A percentile compares a stretch with the other conserved stretches of the same genome.
These are phyloP conservation scores for Trichoderma sp. DNA, from an alignment of 2,329 filamentous ascomycete genomes.

Conservation along the genomic window DNA sequence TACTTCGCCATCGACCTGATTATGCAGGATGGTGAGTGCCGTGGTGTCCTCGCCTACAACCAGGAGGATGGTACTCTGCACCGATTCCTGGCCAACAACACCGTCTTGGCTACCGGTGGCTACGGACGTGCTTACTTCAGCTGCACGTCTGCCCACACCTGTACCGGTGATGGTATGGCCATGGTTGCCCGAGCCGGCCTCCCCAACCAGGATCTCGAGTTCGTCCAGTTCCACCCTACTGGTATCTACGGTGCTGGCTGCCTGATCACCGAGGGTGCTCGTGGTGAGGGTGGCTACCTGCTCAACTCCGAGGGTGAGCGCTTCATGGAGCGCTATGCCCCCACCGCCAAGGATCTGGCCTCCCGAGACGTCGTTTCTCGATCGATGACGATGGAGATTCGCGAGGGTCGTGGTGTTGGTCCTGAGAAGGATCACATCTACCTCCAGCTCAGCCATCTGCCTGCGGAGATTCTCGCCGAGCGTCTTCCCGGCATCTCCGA, in stretches of 20 bases:
- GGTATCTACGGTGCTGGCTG: constrained; percentile 98
- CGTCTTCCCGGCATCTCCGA: constrained; percentile 98
- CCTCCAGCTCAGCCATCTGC: constrained; percentile 95
- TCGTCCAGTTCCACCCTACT: constrained; percentile 98
- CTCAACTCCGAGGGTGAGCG: constrained; percentile 97
- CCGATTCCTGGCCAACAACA: constrained; percentile 95
- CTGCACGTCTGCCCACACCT: constrained; percentile 97
- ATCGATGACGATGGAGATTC: constrained; percentile 98
- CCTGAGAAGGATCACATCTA: constrained; percentile 98
- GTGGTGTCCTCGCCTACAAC: constrained; percentile 96
- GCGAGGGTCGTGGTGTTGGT: constrained; percentile 94
- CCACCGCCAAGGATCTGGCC: constrained; percentile 96
- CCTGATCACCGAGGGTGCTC: constrained; percentile 95
- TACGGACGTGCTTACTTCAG: constrained; percentile 98
- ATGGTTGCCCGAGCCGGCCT: constrained; percentile 98
- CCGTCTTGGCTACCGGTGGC: constrained; percentile 92
- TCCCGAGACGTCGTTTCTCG: constrained; percentile 95
- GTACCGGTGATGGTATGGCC: constrained; percentile 98
- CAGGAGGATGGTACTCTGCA: constrained; percentile 98
- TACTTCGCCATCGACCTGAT: constrained; percentile 97
- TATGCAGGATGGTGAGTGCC: constrained; percentile 96
- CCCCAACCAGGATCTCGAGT: constrained; percentile 98
- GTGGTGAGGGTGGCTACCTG: constrained; percentile 97
- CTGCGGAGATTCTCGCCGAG: constrained; percentile 88
- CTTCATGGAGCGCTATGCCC: constrained; percentile 99